These are phyloP conservation scores for Tricholoma sp. DNA, from an alignment of 768 basidiomycete species.

Conservation along the genomic window DNA sequence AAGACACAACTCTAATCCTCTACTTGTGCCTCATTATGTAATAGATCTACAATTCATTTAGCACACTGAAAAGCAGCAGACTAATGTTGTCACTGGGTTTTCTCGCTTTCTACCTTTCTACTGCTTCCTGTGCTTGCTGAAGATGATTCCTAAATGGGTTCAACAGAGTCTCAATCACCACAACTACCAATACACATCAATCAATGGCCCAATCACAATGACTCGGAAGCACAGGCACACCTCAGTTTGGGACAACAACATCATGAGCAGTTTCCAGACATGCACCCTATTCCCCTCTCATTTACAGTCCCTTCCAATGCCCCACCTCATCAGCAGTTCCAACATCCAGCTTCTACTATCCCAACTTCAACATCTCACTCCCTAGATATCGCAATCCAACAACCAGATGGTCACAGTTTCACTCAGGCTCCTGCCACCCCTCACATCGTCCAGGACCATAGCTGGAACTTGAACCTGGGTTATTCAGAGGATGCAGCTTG, in stretches of 20 bases:
- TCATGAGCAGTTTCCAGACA: not conserved
- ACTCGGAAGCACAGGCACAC: not conserved
- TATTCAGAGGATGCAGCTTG: not conserved
- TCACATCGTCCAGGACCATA: not conserved
- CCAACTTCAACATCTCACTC: not conserved
- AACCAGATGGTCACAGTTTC: not conserved
- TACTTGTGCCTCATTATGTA: not conserved
- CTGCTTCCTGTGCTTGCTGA: not conserved
- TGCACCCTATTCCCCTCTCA: not conserved
- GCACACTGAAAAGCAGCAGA: not conserved
- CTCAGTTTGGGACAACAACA: not conserved
- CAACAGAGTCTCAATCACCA: not conserved
- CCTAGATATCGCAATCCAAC: not conserved
- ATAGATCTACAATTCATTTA: not conserved
- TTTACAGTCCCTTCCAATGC: no score
- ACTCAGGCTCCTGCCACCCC: not conserved
- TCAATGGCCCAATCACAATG: no score
- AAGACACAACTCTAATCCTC: slow-evolving; percentile 2
- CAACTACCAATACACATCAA: no score
- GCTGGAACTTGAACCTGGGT: not conserved
- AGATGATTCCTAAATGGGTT: not conserved
- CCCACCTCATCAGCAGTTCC: no score
- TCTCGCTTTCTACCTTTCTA: not conserved
- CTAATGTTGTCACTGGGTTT: not conserved
- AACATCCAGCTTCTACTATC: not conserved